These are phyloP conservation scores for Paecilomyces formosus DNA, from an alignment of 2,329 filamentous ascomycete genomes.

Conservation along the genomic window DNA sequence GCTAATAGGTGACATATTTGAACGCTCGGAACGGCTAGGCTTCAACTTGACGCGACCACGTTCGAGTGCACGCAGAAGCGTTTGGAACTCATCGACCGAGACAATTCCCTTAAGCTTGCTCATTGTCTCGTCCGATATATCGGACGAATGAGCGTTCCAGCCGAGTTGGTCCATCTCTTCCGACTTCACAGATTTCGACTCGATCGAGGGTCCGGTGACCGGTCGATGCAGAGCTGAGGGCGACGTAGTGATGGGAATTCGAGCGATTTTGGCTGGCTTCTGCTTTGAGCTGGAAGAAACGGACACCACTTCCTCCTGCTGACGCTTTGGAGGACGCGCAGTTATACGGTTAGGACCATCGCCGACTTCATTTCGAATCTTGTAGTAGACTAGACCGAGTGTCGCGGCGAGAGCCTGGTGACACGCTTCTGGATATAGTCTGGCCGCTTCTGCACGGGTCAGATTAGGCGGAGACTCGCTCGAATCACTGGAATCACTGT, in stretches of 20 bases:
- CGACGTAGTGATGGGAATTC: constrained; percentile 22
- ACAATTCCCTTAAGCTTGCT: constrained; percentile 30
- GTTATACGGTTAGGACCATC: constrained; percentile 22
- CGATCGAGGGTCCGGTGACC: constrained; percentile 25
- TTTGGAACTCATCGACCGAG: constrained; percentile 23
- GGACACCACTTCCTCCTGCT: constrained; percentile 26
- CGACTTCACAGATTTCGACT: constrained; percentile 23
- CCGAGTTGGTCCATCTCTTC: constrained; percentile 25
- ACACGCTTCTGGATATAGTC: constrained; percentile 29
- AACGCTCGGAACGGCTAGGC: constrained; percentile 23
- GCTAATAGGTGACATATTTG: constrained; percentile 24
- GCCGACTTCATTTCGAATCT: constrained; percentile 34
- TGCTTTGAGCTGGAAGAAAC: constrained; percentile 22
- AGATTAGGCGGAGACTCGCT: constrained; percentile 28
- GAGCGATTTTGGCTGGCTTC: constrained; percentile 28
- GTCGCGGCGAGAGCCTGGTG: constrained; percentile 34
- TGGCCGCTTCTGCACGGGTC: constrained; percentile 27
- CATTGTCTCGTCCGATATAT: constrained; percentile 30
- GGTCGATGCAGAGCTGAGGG: constrained; percentile 22
- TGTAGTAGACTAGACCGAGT: constrained; percentile 33
- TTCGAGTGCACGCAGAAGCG: constrained; percentile 28
- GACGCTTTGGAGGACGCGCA: constrained; percentile 25
- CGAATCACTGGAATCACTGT: constrained; percentile 33
- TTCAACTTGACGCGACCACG: constrained; percentile 27
- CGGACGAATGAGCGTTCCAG: constrained; percentile 26